phyloP scores from a whole-genome alignment of 2,329 filamentous ascomycete species.

The Curvularia sp. region DNA sequence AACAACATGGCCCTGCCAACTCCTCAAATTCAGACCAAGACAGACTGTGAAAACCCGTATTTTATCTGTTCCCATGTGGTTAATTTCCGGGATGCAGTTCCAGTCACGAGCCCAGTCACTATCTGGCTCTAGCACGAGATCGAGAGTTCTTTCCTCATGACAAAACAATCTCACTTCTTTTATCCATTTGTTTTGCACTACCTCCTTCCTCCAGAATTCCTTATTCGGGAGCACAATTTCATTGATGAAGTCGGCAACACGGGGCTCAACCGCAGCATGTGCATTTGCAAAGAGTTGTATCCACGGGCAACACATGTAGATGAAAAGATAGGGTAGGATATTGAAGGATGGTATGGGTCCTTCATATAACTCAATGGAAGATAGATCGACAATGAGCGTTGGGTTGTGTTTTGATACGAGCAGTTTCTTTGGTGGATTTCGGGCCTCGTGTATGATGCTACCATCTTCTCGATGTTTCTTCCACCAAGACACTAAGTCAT shows the following conservation, averaged over 20 bases:
- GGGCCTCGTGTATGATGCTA: not conserved
- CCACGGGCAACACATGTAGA: not conserved
- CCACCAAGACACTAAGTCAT: not conserved
- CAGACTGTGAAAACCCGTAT: not conserved
- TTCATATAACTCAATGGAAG: not conserved
- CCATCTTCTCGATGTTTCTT: not conserved
- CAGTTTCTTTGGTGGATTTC: not conserved
- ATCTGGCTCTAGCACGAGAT: not conserved
- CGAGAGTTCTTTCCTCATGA: not conserved
- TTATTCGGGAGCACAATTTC: not conserved
- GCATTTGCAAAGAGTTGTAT: not conserved
- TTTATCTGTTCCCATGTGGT: not conserved
- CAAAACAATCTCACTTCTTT: not conserved
- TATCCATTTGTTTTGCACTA: not conserved
- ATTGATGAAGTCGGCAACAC: not conserved
- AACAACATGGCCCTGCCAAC: not conserved
- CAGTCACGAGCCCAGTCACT: not conserved
- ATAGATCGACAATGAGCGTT: not conserved
- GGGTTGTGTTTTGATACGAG: no score
- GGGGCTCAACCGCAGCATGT: not conserved
- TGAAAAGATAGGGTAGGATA: not conserved
- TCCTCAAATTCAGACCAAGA: not conserved
- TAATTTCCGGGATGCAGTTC: not conserved
- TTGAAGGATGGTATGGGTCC: not conserved
- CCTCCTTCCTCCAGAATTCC: not conserved